Percentiles rank a stretch among this genome's conserved stretches.
Evolutionary conservation across 768 basidiomycete genomes (phyloP).

Genomic region (Russula foetens): DNA sequence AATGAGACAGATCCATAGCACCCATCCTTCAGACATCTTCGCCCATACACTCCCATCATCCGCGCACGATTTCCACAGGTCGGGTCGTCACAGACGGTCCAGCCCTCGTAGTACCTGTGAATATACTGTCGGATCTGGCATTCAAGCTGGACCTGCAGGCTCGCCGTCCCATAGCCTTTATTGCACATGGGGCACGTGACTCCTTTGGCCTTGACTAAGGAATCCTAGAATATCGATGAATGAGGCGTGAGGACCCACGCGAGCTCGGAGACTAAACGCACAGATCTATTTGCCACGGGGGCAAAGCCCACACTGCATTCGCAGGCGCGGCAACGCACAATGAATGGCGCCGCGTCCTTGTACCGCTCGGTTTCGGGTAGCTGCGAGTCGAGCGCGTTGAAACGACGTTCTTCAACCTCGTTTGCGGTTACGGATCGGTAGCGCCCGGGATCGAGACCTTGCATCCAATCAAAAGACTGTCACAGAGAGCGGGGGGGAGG

Average conservation of each 20-base stretch:
- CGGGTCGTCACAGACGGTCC: conserved; percentile 81
- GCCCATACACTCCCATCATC: conserved; percentile 89
- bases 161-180: conserved; percentile 41
- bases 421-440: conserved; percentile 34
- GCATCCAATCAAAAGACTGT: background rate
- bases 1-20: conserved; percentile 67
- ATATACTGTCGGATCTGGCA: conserved; percentile 74
- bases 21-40: conserved; percentile 60
- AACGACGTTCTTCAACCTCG: conserved; percentile 51
- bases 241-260: background rate
- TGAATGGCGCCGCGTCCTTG: conserved; percentile 62
- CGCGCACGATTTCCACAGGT: conserved; percentile 82
- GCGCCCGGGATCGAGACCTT: conserved; percentile 55
- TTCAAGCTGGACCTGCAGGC: conserved; percentile 80
- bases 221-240: conserved; percentile 55
- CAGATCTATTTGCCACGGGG: conserved; percentile 52
- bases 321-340: conserved; percentile 73
- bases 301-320: conserved; percentile 48
- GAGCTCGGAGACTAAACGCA: conserved; percentile 24
- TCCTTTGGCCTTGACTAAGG: conserved; percentile 57
- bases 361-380: conserved; percentile 84
- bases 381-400: conserved; percentile 81
- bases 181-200: conserved; percentile 65
- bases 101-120: conserved; percentile 78
- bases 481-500: background rate